Conservation (phyloP, 306 rosid genomes). For the Cucurbita ficifolia region DNA sequence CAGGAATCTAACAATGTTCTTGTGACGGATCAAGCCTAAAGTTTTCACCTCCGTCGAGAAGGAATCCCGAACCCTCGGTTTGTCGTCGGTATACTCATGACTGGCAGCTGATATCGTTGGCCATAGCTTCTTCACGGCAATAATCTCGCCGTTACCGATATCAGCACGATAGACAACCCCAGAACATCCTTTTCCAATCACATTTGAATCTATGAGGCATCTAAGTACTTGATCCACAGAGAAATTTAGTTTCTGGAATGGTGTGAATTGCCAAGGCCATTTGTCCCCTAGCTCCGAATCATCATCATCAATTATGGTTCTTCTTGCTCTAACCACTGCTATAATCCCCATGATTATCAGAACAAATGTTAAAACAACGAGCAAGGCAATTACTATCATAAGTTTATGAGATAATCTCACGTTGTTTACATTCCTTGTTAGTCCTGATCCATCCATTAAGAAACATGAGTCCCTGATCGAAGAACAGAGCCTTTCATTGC, state of each 20-base stretch:
- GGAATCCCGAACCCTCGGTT: constrained; percentile 54
- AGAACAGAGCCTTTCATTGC: constrained; percentile 65
- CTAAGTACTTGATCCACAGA: constrained; percentile 51
- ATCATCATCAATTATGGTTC: constrained; percentile 31
- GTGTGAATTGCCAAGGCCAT: constrained; percentile 73
- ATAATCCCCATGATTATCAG: constrained; percentile 44
- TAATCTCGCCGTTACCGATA: constrained; percentile 47
- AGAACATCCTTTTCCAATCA: constrained; percentile 79
- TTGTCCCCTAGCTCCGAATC: constrained; percentile 61
- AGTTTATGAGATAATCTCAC: constrained; percentile 28
- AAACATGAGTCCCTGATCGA: constrained; percentile 43
- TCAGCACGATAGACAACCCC: constrained; percentile 70
- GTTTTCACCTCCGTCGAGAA: constrained; percentile 79
- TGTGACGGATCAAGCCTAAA: constrained; percentile 76
- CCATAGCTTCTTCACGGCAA: constrained; percentile 87
- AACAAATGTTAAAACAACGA: constrained; percentile 36
- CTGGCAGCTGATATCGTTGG: constrained; percentile 34
- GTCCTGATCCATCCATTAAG: constrained; percentile 2
- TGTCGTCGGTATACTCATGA: constrained; percentile 28
- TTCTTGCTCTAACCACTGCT: constrained; percentile 35
- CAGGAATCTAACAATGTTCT: constrained; percentile 76
- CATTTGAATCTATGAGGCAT: constrained; percentile 59
- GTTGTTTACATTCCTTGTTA: background rate
- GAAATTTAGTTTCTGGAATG: constrained; percentile 79
- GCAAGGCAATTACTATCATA: constrained; percentile 45